These are phyloP conservation scores for Termitomyces sp. DNA, from an alignment of 768 basidiomycete species.

Conservation along the genomic window DNA sequence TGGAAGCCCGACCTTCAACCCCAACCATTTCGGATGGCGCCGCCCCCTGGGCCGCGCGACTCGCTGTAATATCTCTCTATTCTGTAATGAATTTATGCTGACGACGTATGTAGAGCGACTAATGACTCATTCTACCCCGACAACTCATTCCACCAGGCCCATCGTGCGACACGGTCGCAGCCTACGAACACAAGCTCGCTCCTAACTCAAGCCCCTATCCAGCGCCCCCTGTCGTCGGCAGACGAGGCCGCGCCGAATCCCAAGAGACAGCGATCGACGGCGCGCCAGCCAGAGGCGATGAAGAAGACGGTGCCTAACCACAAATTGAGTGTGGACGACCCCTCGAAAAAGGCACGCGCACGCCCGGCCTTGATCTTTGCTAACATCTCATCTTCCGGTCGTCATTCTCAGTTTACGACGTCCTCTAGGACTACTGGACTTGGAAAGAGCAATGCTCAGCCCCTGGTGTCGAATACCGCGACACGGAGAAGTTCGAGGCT, in stretches of 20 bases:
- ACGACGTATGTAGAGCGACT: slow-evolving; percentile 38
- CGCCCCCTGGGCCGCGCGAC: slow-evolving; percentile 51
- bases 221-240: slow-evolving; percentile 75
- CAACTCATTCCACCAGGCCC: slow-evolving; percentile 51
- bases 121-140: slow-evolving; percentile 58
- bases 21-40: slow-evolving; percentile 57
- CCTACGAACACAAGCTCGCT: slow-evolving; percentile 33
- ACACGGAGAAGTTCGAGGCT: slow-evolving; percentile 76
- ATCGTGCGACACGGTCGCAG: slow-evolving; percentile 42
- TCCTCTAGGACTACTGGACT: slow-evolving; percentile 55
- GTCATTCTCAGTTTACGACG: slow-evolving; percentile 71
- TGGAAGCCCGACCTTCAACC: slow-evolving; percentile 53
- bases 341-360: slow-evolving; percentile 88
- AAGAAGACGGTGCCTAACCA: slow-evolving; percentile 49
- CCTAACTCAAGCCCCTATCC: slow-evolving; percentile 38
- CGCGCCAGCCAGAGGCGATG: slow-evolving; percentile 46
- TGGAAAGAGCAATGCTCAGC: slow-evolving; percentile 49
- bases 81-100: slow-evolving; percentile 11
- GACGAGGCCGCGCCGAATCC: slow-evolving; percentile 78
- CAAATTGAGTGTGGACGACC: slow-evolving; percentile 64
- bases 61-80: slow-evolving; percentile 44
- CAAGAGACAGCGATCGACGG: slow-evolving; percentile 69
- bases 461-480: slow-evolving; percentile 36
- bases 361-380: slow-evolving; percentile 84
- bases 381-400: slow-evolving; percentile 85